Percentiles rank a stretch among this genome's conserved stretches.
Conservation (phyloP, 2,329 filamentous ascomycete genomes). For the Xylariales sp. region DNA sequence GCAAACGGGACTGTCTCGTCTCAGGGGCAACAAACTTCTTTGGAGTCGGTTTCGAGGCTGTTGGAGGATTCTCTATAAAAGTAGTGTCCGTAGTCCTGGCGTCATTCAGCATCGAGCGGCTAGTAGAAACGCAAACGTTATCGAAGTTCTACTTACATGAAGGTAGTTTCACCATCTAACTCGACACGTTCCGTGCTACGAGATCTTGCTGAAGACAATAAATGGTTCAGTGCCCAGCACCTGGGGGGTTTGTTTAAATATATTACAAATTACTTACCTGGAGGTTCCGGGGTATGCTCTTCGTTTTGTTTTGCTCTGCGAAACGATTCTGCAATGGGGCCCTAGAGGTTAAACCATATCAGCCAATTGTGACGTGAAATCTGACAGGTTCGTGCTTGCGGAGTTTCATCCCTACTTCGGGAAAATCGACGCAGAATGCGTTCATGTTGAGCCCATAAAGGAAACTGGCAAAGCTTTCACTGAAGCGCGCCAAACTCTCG, state of each 20-base stretch:
- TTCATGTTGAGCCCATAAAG: slow-evolving; percentile 98
- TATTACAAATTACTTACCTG: slow-evolving; percentile 2
- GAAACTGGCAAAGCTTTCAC: slow-evolving; percentile 93
- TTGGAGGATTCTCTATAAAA: slow-evolving; percentile 78
- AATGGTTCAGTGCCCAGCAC: background rate
- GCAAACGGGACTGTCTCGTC: slow-evolving; percentile 41
- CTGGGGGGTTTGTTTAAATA: no score
- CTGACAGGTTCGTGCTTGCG: no score
- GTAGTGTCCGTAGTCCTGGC: slow-evolving; percentile 82
- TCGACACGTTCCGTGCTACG: slow-evolving; percentile 28
- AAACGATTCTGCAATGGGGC: slow-evolving; percentile 81
- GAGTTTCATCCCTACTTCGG: slow-evolving; percentile 66
- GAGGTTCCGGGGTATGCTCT: slow-evolving; percentile 32
- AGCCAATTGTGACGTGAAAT: background rate
- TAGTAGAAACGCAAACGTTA: no score
- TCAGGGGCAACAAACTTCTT: slow-evolving; percentile 40
- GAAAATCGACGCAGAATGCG: slow-evolving; percentile 96
- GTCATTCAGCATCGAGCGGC: background rate
- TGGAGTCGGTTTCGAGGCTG: slow-evolving; percentile 44
- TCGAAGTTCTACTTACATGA: slow-evolving; percentile 58
- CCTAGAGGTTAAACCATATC: slow-evolving; percentile 42
- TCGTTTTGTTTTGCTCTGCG: slow-evolving; percentile 58
- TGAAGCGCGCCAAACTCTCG: slow-evolving; percentile 87
- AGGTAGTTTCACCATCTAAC: slow-evolving; percentile 69
- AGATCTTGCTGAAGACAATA: slow-evolving; percentile 13